phyloP scores from a whole-genome alignment of 371 early-diverging fungal species.

The Apophysomyces elegans region DNA sequence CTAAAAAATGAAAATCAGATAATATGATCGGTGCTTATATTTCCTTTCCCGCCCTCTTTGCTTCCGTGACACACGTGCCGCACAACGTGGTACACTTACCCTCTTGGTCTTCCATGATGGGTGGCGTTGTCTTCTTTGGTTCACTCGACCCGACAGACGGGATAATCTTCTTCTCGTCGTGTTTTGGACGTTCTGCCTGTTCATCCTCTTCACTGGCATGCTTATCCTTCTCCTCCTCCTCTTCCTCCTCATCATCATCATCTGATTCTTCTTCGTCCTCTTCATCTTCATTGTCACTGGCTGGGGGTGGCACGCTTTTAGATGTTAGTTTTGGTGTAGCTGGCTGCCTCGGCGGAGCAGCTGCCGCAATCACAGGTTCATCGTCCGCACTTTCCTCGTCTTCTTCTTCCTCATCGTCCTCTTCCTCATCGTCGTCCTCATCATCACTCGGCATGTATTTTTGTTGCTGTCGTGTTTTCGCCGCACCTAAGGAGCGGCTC shows the following conservation, averaged over 20 bases:
- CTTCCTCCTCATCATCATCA: conserved; percentile 20
- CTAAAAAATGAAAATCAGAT: conserved; percentile 6
- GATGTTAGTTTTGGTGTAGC: not conserved
- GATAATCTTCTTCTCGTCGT: not conserved
- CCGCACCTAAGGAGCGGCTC: not conserved
- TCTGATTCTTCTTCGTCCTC: conserved; percentile 18
- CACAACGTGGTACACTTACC: conserved; percentile 9
- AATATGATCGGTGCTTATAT: conserved; percentile 5
- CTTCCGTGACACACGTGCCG: not conserved
- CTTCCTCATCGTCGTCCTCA: conserved; percentile 1
- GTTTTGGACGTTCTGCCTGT: not conserved
- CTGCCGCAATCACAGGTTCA: not conserved
- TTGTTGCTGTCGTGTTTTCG: conserved; percentile 8
- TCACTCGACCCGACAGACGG: not conserved
- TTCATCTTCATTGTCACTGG: conserved; percentile 17
- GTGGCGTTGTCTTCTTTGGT: not conserved
- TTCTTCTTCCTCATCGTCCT: not conserved
- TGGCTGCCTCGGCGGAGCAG: not conserved
- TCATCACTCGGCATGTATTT: conserved; percentile 5
- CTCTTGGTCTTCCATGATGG: not conserved
- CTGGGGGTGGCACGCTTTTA: conserved; percentile 4
- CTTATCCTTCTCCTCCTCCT: conserved; percentile 17
- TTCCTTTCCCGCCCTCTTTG: not conserved
- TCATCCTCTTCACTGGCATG: conserved; percentile 10
- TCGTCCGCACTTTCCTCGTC: not conserved